Base-by-base conservation (phyloP, 164 flowering plant genomes). In the Liriodendron chinense region DNA sequence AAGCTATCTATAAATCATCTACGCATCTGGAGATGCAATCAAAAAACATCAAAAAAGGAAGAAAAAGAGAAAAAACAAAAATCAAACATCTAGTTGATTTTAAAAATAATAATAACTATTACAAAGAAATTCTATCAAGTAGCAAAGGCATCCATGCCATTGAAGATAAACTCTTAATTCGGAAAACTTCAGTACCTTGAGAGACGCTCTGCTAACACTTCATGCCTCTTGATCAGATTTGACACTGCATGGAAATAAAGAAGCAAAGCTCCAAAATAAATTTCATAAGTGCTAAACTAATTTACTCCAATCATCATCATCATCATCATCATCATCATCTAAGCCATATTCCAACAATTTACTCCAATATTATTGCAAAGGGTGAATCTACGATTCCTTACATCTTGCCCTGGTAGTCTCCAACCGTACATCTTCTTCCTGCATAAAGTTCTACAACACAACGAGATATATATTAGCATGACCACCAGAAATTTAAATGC, bases 211-310 rank as follows among this genome's bases (percentile, higher is more conserved):
- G 90, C 80, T 72, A 96, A 76, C 61, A 85, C 91, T 22, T 80
- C 90, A 75, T 96, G 99, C 84, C 97, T 88, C 84, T 87, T 92
- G 65, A 92, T 84, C n/a, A 94, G 85, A 83, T 84, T 89, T 69
- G 89, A 69, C 81, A 92, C 99, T 96, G 89, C 70, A 47, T 28
- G 26, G 24, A 70, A 80, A 20, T 9, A 73, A 72, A 57, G 26
- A 71, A 82, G 28, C 66, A 68, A 67, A 34, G 16, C 14, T 43
- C 59, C 22, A 24, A 66, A 67, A 13, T 18, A 34, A 24, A 12
- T 67, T 18, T 12, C 13, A 67, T 57, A 25, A 63, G 18, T 24
- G n/a, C 74, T 43, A 62, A 66, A 34, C 0, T 49, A 34, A 21
- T 34, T 13, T 23, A 50, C 62, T 48, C 13, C 13, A 72, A 69